Percentiles rank a stretch among this genome's conserved stretches.
phyloP scores from a whole-genome alignment of 345 rosid genomes.

The Syzygium oleosum region DNA sequence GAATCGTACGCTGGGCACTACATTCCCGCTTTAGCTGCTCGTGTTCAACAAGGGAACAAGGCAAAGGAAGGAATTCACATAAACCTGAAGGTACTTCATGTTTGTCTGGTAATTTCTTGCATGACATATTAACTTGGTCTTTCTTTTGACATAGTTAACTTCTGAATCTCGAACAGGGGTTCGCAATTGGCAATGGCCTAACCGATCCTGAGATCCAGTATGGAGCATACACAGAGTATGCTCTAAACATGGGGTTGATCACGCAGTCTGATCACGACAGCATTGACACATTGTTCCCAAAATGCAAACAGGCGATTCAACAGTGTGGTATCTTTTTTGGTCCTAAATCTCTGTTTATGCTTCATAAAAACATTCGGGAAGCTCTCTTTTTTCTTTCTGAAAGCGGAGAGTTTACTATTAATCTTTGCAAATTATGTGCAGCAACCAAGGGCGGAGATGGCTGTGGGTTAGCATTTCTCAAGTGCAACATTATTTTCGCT shows the following conservation, averaged over 20 bases:
- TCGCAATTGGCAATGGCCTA: constrained; percentile 86
- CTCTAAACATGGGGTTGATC: constrained; percentile 49
- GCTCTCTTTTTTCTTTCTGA: neutral
- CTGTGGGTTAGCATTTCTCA: constrained; percentile 19
- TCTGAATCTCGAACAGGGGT: constrained; percentile 39
- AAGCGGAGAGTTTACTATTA: neutral
- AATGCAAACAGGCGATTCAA: constrained; percentile 28
- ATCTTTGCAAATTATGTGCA: constrained; percentile 1
- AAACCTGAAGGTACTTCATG: constrained; percentile 53
- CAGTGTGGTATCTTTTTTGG: constrained; percentile 38
- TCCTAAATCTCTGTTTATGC: neutral
- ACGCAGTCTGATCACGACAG: constrained; percentile 22
- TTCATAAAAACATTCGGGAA: neutral
- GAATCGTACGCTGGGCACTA: constrained; percentile 96
- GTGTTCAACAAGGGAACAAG: constrained; percentile 65
- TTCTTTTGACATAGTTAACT: neutral
- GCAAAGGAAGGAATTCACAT: constrained; percentile 63
- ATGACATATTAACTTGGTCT: neutral
- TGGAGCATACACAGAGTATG: constrained; percentile 64
- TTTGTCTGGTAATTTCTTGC: neutral
- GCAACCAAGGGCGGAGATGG: constrained; percentile 31
- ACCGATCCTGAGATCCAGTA: constrained; percentile 74
- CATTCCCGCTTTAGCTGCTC: constrained; percentile 70
- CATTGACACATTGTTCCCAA: constrained; percentile 26
- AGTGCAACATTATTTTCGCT: constrained; percentile 28